Evolutionary conservation across 2,329 filamentous ascomycete species (phyloP).

Genomic region (Taxawa tesnikishii): DNA sequence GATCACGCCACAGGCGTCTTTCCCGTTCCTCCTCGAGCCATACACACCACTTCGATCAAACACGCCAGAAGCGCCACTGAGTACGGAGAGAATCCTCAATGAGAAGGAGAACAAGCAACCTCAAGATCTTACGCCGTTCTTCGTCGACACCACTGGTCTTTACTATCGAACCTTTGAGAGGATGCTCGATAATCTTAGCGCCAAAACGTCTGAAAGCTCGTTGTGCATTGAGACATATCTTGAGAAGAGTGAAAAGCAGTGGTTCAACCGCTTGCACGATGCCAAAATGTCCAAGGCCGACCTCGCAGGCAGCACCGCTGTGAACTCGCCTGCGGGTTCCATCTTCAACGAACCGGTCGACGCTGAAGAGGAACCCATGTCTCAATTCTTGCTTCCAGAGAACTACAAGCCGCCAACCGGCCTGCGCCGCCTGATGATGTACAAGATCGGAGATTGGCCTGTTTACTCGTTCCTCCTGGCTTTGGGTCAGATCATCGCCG

Average conservation of each 20-base stretch:
- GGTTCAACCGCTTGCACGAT: constrained; percentile 48
- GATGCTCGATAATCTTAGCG: constrained; percentile 42
- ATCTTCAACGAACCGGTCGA: constrained; percentile 28
- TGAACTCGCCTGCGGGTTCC: constrained; percentile 24
- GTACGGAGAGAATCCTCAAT: constrained; percentile 44
- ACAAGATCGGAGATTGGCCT: constrained; percentile 51
- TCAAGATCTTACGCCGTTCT: constrained; percentile 55
- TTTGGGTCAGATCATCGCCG: constrained; percentile 50
- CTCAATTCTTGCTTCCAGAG: constrained; percentile 43
- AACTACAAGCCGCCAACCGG: constrained; percentile 46
- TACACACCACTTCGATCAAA: background rate
- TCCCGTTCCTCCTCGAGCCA: constrained; percentile 4
- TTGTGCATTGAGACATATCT: constrained; percentile 56
- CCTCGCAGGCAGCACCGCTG: constrained; percentile 15
- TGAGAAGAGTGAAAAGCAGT: constrained; percentile 53
- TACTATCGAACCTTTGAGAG: constrained; percentile 48
- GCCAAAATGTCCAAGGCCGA: constrained; percentile 43
- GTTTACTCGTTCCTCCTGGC: constrained; percentile 50
- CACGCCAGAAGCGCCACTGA: constrained; percentile 22
- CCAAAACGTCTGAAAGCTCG: constrained; percentile 43
- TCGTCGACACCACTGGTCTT: constrained; percentile 51
- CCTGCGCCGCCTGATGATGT: constrained; percentile 41
- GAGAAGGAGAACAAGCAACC: constrained; percentile 50
- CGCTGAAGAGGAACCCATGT: constrained; percentile 24
- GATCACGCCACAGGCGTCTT: constrained; percentile 3